Conservation (phyloP, 306 rosid genomes). For the Dryas drummondii region DNA sequence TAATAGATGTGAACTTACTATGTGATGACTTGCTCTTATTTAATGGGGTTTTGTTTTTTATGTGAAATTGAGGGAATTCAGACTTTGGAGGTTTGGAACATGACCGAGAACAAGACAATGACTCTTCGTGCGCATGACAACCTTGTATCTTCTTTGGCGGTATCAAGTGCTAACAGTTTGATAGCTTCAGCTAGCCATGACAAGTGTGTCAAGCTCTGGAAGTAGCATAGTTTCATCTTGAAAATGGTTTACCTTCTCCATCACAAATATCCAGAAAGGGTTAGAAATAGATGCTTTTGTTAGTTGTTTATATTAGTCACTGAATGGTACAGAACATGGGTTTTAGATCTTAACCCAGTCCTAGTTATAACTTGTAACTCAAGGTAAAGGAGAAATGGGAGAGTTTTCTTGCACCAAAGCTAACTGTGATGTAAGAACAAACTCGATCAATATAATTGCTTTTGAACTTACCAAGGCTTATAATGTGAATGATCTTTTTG, state of each 20-base stretch:
- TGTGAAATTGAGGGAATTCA: slow-evolving; percentile 32
- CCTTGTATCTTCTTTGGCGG: slow-evolving; percentile 62
- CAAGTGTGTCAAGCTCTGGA: slow-evolving; percentile 70
- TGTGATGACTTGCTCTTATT: background rate
- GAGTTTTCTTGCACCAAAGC: slow-evolving; percentile 1
- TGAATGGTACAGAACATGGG: slow-evolving; percentile 9
- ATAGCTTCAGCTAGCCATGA: slow-evolving; percentile 80
- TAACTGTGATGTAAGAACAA: slow-evolving; percentile 11
- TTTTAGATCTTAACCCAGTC: slow-evolving; percentile 26
- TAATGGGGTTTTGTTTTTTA: slow-evolving; percentile 15
- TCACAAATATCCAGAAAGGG: background rate
- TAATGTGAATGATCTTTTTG: slow-evolving; percentile 16
- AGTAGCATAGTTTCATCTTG: slow-evolving; percentile 29
- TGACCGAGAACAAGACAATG: slow-evolving; percentile 47
- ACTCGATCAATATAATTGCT: background rate
- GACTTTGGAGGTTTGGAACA: slow-evolving; percentile 75
- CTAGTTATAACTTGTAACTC: background rate
- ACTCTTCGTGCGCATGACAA: slow-evolving; percentile 55
- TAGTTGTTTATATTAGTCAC: slow-evolving; percentile 12
- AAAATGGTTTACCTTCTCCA: slow-evolving; percentile 17
- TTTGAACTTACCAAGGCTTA: slow-evolving; percentile 17
- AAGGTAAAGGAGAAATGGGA: background rate
- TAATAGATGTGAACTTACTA: background rate
- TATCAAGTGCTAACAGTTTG: slow-evolving; percentile 48
- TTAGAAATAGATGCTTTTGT: background rate